Evolutionary conservation across 441 rosid species (phyloP), one percentile per base, ranked within the genome.

Genomic region (Gossypium gossypioides): DNA sequence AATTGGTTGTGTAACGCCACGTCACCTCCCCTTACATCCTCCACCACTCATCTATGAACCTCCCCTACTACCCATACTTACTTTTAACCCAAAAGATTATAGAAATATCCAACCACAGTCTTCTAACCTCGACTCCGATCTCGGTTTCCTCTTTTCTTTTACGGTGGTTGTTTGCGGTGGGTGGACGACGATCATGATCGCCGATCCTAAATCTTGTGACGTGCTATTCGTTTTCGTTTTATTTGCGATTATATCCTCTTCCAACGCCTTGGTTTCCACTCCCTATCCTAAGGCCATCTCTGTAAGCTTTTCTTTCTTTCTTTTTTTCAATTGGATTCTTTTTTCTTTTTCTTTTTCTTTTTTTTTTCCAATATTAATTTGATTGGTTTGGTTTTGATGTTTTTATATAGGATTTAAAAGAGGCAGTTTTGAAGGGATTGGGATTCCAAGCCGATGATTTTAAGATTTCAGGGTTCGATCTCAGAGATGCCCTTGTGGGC

Each of bases 361-460:
- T 22, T 16, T 0, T 7, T 7, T 6, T 34, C 37, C 4, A 8
- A n/a, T 51, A 10, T 13, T 1, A 10, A 4, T 56, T 70, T 71
- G 18, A 46, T 64, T n/a, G 40, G 5, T 52, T 73, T 37, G n/a
- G 5, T n/a, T 16, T 55, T 7, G 9, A 22, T 16, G 3, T 21
- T 15, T 61, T 0, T 32, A 32, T 32, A 32, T 78, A 94, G 97
- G 97, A 94, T 83, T 86, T 94, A 88, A 94, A 90, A 78, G 96
- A 94, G 12, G 86, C 86, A 32, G 88, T 90, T 74, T 90, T 94
- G 19, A 89, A 91, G 71, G 92, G 92, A 37, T 72, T 94, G 54
- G 96, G 96, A 32, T 88, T 94, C 56, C 91, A 85, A 56, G 83
- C 88, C 0, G 91, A 89, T 42, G 96, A 91, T 71, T 77, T 91